phyloP scores from a whole-genome alignment of 208 protist species.

The Phytomonas francai region DNA sequence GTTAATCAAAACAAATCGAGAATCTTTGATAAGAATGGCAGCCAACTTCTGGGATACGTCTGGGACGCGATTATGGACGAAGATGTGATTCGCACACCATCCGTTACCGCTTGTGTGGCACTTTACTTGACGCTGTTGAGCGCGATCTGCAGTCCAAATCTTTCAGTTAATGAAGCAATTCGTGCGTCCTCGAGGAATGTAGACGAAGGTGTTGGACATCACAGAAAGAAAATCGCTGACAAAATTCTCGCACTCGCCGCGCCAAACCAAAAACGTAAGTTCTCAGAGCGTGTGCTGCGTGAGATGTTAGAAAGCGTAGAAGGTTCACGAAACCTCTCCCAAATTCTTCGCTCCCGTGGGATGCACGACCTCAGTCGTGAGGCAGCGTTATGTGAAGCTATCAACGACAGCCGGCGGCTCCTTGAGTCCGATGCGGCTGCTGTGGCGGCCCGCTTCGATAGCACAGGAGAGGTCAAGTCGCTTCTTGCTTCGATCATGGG shows the following conservation, averaged over 20 bases:
- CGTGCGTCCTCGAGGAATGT: conserved; percentile 18
- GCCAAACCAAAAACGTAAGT: conserved; percentile 35
- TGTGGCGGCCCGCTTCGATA: conserved; percentile 49
- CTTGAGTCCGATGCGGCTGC: conserved; percentile 33
- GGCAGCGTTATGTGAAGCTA: conserved; percentile 63
- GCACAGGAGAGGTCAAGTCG: conserved; percentile 55
- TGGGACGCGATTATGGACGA: conserved; percentile 69
- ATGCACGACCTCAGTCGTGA: conserved; percentile 49
- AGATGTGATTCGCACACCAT: conserved; percentile 45
- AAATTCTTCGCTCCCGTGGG: conserved; percentile 21
- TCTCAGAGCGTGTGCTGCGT: conserved; percentile 22
- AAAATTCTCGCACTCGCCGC: conserved; percentile 14
- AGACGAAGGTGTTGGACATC: conserved; percentile 26
- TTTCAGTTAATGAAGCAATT: conserved; percentile 4
- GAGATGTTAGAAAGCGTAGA: conserved; percentile 17
- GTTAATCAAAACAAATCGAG: conserved; percentile 33
- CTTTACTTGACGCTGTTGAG: conserved; percentile 57
- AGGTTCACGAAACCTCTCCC: conserved; percentile 23
- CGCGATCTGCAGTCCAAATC: neutral
- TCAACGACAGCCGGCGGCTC: conserved; percentile 35
- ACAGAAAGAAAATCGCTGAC: neutral
- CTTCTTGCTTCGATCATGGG: conserved; percentile 48
- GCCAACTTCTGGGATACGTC: conserved; percentile 30
- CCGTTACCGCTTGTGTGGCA: conserved; percentile 59
- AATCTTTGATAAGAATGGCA: conserved; percentile 20